phyloP scores from a whole-genome alignment of 768 basidiomycete species.

The Epithele typhae region DNA sequence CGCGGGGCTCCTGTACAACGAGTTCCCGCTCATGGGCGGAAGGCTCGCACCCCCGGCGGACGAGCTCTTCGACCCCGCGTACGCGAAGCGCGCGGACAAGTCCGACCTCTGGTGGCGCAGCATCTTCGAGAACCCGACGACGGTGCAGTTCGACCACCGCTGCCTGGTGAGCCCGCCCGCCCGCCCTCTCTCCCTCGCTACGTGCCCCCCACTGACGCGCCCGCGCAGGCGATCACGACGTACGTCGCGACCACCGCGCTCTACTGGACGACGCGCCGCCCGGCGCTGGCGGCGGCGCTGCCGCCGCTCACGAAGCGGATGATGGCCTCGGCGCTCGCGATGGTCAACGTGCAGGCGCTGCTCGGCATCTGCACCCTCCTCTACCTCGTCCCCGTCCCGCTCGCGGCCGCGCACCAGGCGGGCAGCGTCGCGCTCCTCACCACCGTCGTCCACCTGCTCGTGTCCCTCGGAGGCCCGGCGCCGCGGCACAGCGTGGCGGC shows the following conservation, averaged over 20 bases:
- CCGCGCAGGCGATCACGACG: slow-evolving; percentile 73
- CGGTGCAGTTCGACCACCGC: slow-evolving; percentile 96
- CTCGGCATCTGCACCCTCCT: slow-evolving; percentile 78
- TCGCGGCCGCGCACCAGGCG: slow-evolving; percentile 94
- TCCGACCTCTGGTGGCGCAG: slow-evolving; percentile 94
- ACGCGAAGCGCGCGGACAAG: slow-evolving; percentile 64
- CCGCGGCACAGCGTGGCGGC: slow-evolving; percentile 61
- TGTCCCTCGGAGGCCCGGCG: slow-evolving; percentile 67
- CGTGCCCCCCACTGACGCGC: too few species aligned
- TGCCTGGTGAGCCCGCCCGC: slow-evolving; percentile 51
- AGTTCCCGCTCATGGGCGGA: slow-evolving; percentile 96
- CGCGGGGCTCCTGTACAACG: slow-evolving; percentile 96
- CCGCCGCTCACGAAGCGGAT: slow-evolving; percentile 59
- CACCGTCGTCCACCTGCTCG: slow-evolving; percentile 71
- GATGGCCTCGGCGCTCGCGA: slow-evolving; percentile 58
- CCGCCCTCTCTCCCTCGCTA: neutral
- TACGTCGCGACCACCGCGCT: slow-evolving; percentile 66
- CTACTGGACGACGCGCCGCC: slow-evolving; percentile 52
- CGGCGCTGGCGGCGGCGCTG: slow-evolving; percentile 41
- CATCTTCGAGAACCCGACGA: slow-evolving; percentile 94
- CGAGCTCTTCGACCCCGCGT: slow-evolving; percentile 76
- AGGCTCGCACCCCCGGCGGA: slow-evolving; percentile 73
- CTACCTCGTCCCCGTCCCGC: slow-evolving; percentile 87
- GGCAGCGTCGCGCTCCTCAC: slow-evolving; percentile 88
- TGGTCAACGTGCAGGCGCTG: slow-evolving; percentile 81